A percentile compares a stretch with the other conserved stretches of the same genome.
These are phyloP conservation scores for Cryptococcus amylolentus DNA, from an alignment of 1,284 basidiomycete species.

Conservation along the genomic window DNA sequence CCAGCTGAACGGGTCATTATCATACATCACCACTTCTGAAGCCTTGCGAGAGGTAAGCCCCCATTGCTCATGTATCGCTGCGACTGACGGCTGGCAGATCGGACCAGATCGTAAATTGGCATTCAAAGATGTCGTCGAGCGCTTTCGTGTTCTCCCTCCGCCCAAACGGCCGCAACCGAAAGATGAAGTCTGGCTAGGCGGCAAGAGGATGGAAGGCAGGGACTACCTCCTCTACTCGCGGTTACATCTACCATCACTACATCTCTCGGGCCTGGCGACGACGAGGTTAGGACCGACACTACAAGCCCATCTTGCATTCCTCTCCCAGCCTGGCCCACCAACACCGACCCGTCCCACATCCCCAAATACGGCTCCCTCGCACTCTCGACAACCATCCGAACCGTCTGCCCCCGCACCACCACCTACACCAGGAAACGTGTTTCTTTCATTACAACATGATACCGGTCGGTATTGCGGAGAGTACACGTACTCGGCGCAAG, in stretches of 20 bases:
- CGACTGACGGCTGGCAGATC: slow-evolving; percentile 25
- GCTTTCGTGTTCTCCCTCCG: slow-evolving; percentile 73
- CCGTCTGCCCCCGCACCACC: slow-evolving; percentile 49
- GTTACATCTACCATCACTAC: slow-evolving; percentile 80
- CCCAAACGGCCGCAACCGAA: slow-evolving; percentile 70
- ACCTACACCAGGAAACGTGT: slow-evolving; percentile 63
- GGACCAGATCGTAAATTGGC: slow-evolving; percentile 65
- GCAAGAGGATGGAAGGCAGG: slow-evolving; percentile 68
- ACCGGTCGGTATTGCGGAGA: slow-evolving; percentile 89
- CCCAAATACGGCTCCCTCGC: slow-evolving; percentile 20
- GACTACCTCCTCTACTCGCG: slow-evolving; percentile 78
- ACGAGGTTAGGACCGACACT: slow-evolving; percentile 60
- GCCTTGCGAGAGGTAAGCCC: slow-evolving; percentile 60
- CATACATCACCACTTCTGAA: slow-evolving; percentile 88
- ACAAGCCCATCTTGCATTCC: slow-evolving; percentile 48
- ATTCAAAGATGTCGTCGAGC: slow-evolving; percentile 85
- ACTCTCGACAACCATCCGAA: slow-evolving; percentile 63
- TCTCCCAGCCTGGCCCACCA: slow-evolving; percentile 37
- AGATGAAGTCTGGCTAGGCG: slow-evolving; percentile 73
- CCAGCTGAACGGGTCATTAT: slow-evolving; percentile 83
- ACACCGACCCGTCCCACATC: slow-evolving; percentile 27
- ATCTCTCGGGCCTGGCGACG: slow-evolving; percentile 85
- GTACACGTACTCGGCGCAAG: slow-evolving; percentile 90
- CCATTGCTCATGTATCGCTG: not conserved
- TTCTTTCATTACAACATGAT: slow-evolving; percentile 87